Evolutionary conservation across 1,284 basidiomycete species (phyloP).

Genomic region (Sporisorium reilianum): DNA sequence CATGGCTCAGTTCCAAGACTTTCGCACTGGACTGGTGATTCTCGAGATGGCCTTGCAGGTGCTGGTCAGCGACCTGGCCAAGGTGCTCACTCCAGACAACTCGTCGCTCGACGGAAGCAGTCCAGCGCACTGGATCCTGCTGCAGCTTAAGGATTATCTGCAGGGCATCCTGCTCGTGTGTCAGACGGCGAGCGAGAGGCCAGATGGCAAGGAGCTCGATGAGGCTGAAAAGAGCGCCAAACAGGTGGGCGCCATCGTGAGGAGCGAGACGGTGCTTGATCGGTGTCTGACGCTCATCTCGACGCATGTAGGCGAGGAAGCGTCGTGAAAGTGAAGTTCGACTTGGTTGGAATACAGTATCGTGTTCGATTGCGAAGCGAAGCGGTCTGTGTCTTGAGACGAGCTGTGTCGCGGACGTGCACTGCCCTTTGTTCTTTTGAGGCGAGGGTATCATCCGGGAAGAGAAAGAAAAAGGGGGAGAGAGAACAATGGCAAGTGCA

Average conservation of each 20-base stretch:
- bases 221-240: not conserved
- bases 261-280: conserved; percentile 17
- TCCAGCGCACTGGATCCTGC: conserved; percentile 6
- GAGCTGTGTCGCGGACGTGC: too few species aligned
- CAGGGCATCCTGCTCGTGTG: conserved; percentile 8
- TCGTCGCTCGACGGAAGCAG: not conserved
- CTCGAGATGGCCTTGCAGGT: not conserved
- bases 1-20: not conserved
- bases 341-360: not conserved
- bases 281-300: conserved; percentile 27
- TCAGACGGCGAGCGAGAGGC: conserved; percentile 2
- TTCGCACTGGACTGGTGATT: not conserved
- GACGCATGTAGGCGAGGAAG: conserved; percentile 2
- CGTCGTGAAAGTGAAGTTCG: not conserved
- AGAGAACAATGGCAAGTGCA: conserved; percentile 1
- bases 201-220: not conserved
- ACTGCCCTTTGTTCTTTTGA: too few species aligned
- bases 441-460: not conserved
- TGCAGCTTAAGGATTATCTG: conserved; percentile 14
- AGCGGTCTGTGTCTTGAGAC: not conserved
- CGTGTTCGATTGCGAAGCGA: not conserved
- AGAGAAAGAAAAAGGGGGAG: not conserved
- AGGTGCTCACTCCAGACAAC: not conserved
- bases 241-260: conserved; percentile 2
- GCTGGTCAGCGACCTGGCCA: conserved; percentile 6